These are phyloP conservation scores for Umbelopsis vinacea DNA, from an alignment of 192 early-diverging fungal genomes.

Conservation along the genomic window DNA sequence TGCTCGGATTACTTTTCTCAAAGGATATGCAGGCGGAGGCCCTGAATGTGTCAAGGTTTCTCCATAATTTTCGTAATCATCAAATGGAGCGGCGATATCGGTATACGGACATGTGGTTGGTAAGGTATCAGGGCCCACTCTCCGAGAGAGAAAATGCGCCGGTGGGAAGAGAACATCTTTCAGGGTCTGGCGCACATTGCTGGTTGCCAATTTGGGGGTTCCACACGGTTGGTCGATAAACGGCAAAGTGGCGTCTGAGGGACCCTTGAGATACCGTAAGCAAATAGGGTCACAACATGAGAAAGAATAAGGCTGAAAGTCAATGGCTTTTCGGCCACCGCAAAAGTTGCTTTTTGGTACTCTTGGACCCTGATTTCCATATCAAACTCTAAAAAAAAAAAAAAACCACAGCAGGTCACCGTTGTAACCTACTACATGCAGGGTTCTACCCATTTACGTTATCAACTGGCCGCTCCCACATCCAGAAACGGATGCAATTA, in stretches of 20 bases:
- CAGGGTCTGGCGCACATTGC: constrained; percentile 20
- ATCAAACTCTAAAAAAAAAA: constrained; percentile 5
- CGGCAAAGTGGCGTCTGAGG: constrained; percentile 5
- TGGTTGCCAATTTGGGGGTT: constrained; percentile 1
- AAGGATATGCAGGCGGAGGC: no score
- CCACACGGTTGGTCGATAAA: not conserved
- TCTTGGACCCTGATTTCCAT: constrained; percentile 7
- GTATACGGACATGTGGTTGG: not conserved
- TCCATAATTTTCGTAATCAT: no score
- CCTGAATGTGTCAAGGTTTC: no score
- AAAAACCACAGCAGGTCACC: not conserved
- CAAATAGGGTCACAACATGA: not conserved
- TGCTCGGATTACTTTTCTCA: no score
- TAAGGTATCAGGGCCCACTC: not conserved
- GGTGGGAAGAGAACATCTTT: constrained; percentile 12
- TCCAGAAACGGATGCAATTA: not conserved
- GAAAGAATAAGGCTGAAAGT: no score
- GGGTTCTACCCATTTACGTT: not conserved
- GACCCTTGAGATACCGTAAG: not conserved
- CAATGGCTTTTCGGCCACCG: not conserved
- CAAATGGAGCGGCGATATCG: no score
- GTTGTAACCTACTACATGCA: not conserved
- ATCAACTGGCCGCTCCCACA: not conserved
- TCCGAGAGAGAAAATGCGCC: constrained; percentile 15
- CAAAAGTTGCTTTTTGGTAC: not conserved